Evolutionary conservation across 2,329 filamentous ascomycete genomes (phyloP), one percentile per base, ranked within the genome.

Genomic region (Cladobotryum protrusum): DNA sequence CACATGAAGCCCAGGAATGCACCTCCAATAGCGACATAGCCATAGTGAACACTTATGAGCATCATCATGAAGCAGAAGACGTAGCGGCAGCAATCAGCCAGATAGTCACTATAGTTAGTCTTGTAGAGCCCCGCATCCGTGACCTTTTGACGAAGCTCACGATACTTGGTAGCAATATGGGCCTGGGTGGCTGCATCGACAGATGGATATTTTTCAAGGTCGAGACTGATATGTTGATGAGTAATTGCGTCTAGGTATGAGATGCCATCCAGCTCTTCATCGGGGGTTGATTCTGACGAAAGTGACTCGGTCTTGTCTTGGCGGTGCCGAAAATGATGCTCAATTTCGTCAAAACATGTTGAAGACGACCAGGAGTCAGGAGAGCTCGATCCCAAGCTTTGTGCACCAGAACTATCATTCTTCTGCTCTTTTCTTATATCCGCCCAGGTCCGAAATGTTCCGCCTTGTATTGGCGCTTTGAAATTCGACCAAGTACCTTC

Each of bases 401-500:
- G 56, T 29, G 51, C 43, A 29, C 45, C 57, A 35, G 50, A 8
- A 57, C 14, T 12, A 15, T 54, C 49, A 41, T 54, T 45, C 11
- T 61, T 56, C 41, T 68, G 67, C 44, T 67, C 68, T 33, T 69
- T 64, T 41, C 71, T 66, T 7, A 68, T 64, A 20, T 70, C 63
- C 43, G 56, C 56, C 14, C 64, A 60, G 18, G 71, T 68, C 56
- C 85, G 79, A 67, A 91, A 95, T 52, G 77, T 76, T 39, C 92
- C 92, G 50, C 90, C 91, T 67, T 97, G 92, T 47, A 97, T 92
- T 1, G 93, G 92, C 4, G 93, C 91, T 6, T 87, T 62, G 63
- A 96, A 95, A 67, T 96, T 96, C 54, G 74, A 72, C 93, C 93
- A 99, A 54, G 72, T 74, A 29, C 89, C 88, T 62, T 93, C 79